A percentile compares a stretch with the other conserved stretches of the same genome.
phyloP scores from a whole-genome alignment of 1,139 yeast species.

The Candida tetrigidarum region DNA sequence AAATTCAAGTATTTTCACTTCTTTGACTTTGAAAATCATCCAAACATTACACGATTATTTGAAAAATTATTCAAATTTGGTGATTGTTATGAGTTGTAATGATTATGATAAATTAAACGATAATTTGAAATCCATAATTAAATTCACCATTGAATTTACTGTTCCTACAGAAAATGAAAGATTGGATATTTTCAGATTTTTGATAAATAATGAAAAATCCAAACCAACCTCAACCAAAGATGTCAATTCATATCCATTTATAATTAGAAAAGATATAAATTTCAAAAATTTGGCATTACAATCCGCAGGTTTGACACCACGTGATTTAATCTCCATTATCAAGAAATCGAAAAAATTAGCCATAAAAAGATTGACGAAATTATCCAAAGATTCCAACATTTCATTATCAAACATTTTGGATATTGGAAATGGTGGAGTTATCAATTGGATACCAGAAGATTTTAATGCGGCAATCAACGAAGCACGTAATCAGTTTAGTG shows the following conservation, averaged over 20 bases:
- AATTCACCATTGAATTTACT: slow-evolving; percentile 74
- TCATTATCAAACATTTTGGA: slow-evolving; percentile 31
- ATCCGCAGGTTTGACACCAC: slow-evolving; percentile 91
- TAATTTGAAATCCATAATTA: slow-evolving; percentile 66
- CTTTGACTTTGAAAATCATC: slow-evolving; percentile 61
- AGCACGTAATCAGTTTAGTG: slow-evolving; percentile 88
- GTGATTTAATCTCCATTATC: slow-evolving; percentile 77
- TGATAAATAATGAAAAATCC: slow-evolving; percentile 33
- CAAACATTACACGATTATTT: slow-evolving; percentile 63
- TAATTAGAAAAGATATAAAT: slow-evolving; percentile 57
- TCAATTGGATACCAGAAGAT: slow-evolving; percentile 64
- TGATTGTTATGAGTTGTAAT: slow-evolving; percentile 71
- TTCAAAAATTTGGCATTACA: slow-evolving; percentile 70
- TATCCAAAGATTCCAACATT: slow-evolving; percentile 22
- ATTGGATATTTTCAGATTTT: slow-evolving; percentile 58
- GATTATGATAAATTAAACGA: slow-evolving; percentile 75
- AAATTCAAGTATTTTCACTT: slow-evolving; percentile 56
- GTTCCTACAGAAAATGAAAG: slow-evolving; percentile 87
- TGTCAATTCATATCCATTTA: slow-evolving; percentile 26
- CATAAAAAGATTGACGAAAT: slow-evolving; percentile 47
- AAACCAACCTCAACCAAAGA: slow-evolving; percentile 15
- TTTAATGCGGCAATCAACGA: slow-evolving; percentile 74
- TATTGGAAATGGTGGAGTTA: slow-evolving; percentile 55
- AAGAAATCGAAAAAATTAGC: slow-evolving; percentile 66
- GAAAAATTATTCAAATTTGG: slow-evolving; percentile 36